Base-by-base conservation (phyloP, 179 eudicot species). In the Beta lomatogona region DNA sequence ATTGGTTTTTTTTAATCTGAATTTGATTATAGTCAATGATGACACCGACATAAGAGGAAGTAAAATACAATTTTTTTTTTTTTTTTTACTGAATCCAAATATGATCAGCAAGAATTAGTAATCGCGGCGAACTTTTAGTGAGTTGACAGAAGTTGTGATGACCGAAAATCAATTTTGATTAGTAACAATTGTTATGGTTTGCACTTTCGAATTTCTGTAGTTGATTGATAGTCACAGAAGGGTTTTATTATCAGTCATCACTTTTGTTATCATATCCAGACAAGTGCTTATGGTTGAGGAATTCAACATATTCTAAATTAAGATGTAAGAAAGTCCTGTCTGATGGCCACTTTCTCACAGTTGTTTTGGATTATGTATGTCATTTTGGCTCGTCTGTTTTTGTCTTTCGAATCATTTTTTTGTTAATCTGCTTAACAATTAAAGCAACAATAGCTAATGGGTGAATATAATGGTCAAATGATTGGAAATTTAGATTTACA, bases 401-500 rank as follows among this genome's bases (percentile, higher is more conserved):
- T 6, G 41, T 63, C 22, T n/a, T 9, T 4, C 9, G 5, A 6
- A 44, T 19, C 50, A 12, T 52, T 59, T 78, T 52, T 28, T 9
- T n/a, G 4, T 7, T 69, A 5, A 19, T 50, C 15, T 41, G 53
- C n/a, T n/a, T 21, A 16, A 5, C 58, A 19, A 63, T 46, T 11
- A 28, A n/a, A 79, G 41, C 16, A 52, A 58, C 50, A 68, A 25
- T 9, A 54, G 14, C 67, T 44, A 55, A 57, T 69, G 57, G 81
- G 66, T 28, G 52, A 21, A 4, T 22, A 69, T 55, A n/a, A 21
- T 70, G 44, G 75, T 48, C 69, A n/a, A 48, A 44, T 25, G 52
- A 48, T 68, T 61, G 46, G 72, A 80, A 50, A 71, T 70, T 21
- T 77, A 41, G 21, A 50, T 46, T 16, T 36, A 11, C 15, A 77